Evolutionary conservation across 306 rosid genomes (phyloP), one percentile per base, ranked within the genome.

Genomic region (Lathyrus tuberosus): DNA sequence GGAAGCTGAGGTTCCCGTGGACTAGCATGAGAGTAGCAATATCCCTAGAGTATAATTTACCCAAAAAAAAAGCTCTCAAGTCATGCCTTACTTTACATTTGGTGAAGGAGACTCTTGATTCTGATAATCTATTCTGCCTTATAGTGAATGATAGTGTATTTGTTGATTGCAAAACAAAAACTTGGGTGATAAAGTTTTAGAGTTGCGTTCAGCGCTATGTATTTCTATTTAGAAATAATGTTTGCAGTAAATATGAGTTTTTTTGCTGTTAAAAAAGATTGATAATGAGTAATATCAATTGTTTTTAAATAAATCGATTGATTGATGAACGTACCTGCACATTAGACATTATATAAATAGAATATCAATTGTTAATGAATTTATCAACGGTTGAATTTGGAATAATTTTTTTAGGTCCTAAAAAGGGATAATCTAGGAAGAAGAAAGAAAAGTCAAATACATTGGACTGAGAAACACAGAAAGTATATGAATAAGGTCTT

Each of bases 1-100:
- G 96, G 94, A 86, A 69, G 94, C 81, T 20, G 96, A 87, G 76
- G 83, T 87, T 75, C 89, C 81, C 1, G 86, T 87, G 73, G 91
- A 87, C 72, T 87, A 83, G 71, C 72, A 30, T 47, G 65, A 76
- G 26, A 59, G 51, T 14, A 37, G 37, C 59, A 18, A 15, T 60
- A 53, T 14, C 61, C 20, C 35, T n/a, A 59, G 76, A 57, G 67
- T 71, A 49, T 26, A 78, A 53, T 61, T 61, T 31, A 74, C 44
- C 2, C 13, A 52, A 5, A 52, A 28, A 35, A 44, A 6, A 57
- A 35, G 41, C 61, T 47, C n/a, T 1, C 17, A 59, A 59, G 40
- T 48, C 53, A 33, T 51, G 65, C 52, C 71, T 43, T 72, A 74
- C 49, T 6, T 28, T 38, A 38, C 54, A 60, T 54, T 47, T 70